phyloP scores from a whole-genome alignment of 2,329 filamentous ascomycete genomes.

The Allantophomopsis lycopodina region DNA sequence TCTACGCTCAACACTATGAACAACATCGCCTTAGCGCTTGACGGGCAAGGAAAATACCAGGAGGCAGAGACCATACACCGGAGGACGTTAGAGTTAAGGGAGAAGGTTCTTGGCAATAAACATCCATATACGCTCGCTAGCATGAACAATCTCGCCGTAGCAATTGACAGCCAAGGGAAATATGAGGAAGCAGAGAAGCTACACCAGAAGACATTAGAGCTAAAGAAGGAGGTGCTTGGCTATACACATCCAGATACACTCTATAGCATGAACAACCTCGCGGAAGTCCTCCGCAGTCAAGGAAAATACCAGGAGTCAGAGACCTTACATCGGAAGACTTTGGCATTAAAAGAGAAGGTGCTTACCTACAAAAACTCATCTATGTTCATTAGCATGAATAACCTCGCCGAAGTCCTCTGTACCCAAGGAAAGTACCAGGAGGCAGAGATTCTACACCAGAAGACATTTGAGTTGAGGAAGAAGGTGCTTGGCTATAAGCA shows the following conservation, averaged over 20 bases:
- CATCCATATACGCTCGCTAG: constrained; percentile 8
- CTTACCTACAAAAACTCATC: constrained; percentile 9
- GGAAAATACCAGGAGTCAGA: constrained; percentile 12
- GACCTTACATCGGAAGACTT: constrained; percentile 7
- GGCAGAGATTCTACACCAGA: constrained; percentile 6
- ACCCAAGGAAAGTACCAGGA: too few relatives aligned
- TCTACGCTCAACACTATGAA: constrained; percentile 8
- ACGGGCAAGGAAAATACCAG: constrained; percentile 7
- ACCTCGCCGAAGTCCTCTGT: constrained; percentile 5
- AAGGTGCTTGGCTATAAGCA: background rate
- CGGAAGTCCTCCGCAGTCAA: constrained; percentile 2
- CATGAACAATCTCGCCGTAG: constrained; percentile 9
- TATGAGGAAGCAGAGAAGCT: constrained; percentile 8
- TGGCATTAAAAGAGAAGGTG: constrained; percentile 6
- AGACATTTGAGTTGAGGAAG: constrained; percentile 3
- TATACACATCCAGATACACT: constrained; percentile 5
- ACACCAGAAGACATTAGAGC: constrained; percentile 4
- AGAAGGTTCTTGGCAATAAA: constrained; percentile 10
- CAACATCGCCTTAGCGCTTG: constrained; percentile 5
- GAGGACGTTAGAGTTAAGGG: constrained; percentile 5
- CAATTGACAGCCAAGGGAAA: background rate
- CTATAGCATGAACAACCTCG: constrained; percentile 8
- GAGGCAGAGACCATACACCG: constrained; percentile 12
- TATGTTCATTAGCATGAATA: constrained; percentile 10
- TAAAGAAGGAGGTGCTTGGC: constrained; percentile 4